A percentile compares a stretch with the other conserved stretches of the same genome.
Conservation (phyloP, 352 stramenopile genomes). For the Phytophthora cryptogea region DNA sequence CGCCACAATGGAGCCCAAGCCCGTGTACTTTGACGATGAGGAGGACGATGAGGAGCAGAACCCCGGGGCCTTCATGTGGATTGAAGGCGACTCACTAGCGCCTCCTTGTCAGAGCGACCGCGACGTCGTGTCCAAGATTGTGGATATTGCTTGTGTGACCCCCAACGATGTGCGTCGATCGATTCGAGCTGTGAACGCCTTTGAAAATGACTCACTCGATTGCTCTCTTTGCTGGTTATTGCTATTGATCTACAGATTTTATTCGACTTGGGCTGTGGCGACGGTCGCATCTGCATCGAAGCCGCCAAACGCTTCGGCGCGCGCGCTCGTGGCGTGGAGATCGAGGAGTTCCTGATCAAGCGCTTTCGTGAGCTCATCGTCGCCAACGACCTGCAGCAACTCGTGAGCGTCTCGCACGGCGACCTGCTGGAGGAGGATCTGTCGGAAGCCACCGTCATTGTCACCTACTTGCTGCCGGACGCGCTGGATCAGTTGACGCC, state of each 20-base stretch:
- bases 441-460: conserved; percentile 56
- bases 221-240: neutral
- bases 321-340: conserved; percentile 57
- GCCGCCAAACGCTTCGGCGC: conserved; percentile 46
- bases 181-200: neutral
- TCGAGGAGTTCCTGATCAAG: conserved; percentile 56
- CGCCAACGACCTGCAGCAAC: conserved; percentile 40
- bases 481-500: conserved; percentile 45
- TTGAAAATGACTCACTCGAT: neutral
- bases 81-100: conserved; percentile 62
- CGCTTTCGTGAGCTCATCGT: conserved; percentile 46
- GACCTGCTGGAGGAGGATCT: conserved; percentile 58
- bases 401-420: conserved; percentile 52
- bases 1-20: conserved; percentile 20
- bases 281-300: conserved; percentile 64
- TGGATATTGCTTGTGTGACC: conserved; percentile 50
- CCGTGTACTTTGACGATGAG: conserved; percentile 36
- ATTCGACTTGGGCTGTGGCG: conserved; percentile 62
- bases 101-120: conserved; percentile 64
- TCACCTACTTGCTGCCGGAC: conserved; percentile 62
- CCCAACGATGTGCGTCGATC: conserved; percentile 44
- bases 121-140: conserved; percentile 60
- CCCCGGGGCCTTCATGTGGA: conserved; percentile 60
- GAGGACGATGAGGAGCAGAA: conserved; percentile 49
- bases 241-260: conserved; percentile 33